Evolutionary conservation across 2,329 filamentous ascomycete species (phyloP).

Genomic region (Botrytis porri): DNA sequence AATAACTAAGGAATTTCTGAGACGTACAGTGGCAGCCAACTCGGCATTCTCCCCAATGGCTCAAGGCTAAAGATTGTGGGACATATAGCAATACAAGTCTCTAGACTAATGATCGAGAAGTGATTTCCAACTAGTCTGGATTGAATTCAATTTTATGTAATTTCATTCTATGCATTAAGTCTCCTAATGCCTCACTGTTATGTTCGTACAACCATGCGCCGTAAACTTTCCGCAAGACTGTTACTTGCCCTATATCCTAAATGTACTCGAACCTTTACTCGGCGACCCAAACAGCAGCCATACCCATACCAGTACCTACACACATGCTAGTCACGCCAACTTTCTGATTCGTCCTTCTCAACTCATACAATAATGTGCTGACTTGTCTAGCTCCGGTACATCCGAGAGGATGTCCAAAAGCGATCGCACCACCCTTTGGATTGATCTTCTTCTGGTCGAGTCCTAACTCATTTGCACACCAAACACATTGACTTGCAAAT

Average conservation of each 20-base stretch:
- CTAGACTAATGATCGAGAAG: too few relatives aligned
- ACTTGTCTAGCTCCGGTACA: conserved; percentile 94
- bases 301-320: conserved; percentile 94
- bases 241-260: neutral
- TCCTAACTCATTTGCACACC: conserved; percentile 85
- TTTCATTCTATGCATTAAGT: neutral
- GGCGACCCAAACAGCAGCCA: conserved; percentile 94
- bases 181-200: neutral
- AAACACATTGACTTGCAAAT: conserved; percentile 91
- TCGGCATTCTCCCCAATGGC: neutral
- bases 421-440: conserved; percentile 94
- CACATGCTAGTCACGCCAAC: conserved; percentile 96
- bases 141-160: neutral
- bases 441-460: conserved; percentile 86
- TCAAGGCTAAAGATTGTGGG: neutral
- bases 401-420: conserved; percentile 91
- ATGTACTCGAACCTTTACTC: conserved; percentile 55
- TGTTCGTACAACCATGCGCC: conserved; percentile 1
- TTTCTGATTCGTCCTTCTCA: conserved; percentile 79
- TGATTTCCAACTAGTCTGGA: neutral
- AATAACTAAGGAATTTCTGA: neutral
- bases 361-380: conserved; percentile 84
- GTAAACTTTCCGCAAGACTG: neutral
- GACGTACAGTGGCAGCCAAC: neutral
- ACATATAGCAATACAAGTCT: neutral